Evolutionary conservation across 495 filamentous ascomycete genomes (phyloP).

Genomic region (Aspergillus hancockii): DNA sequence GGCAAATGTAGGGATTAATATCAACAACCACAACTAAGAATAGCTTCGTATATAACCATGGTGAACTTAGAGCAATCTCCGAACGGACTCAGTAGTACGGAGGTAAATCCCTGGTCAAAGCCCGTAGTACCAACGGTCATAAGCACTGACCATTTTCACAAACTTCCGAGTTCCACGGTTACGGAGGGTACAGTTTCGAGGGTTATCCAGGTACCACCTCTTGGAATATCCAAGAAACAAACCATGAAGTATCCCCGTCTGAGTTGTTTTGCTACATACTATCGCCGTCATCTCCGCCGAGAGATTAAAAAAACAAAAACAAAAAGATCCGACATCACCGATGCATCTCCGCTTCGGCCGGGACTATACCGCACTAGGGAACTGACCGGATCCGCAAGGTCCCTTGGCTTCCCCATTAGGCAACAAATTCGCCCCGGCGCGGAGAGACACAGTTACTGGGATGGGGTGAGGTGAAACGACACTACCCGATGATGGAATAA

Average conservation of each 20-base stretch:
- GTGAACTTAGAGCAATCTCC: no score
- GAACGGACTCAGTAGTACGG: no score
- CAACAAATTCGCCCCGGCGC: background rate
- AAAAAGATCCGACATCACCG: constrained; percentile 6
- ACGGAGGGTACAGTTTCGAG: background rate
- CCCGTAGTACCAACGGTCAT: no score
- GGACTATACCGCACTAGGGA: constrained; percentile 1
- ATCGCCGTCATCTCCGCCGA: no score
- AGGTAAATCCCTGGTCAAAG: no score
- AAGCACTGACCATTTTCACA: no score
- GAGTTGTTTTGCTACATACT: no score
- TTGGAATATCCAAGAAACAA: background rate
- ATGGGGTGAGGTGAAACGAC: background rate
- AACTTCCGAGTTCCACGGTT: no score
- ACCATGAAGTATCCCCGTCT: background rate
- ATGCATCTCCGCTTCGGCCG: constrained; percentile 20
- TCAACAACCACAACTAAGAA: no score
- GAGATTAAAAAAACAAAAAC: no score
- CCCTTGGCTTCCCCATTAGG: constrained; percentile 10
- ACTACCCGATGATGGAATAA: background rate
- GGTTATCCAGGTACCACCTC: background rate
- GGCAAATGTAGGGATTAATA: no score
- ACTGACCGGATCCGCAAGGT: background rate
- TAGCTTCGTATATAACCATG: no score
- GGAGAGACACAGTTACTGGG: background rate